Evolutionary conservation across 257 asterid genomes (phyloP), one percentile per base, ranked within the genome.

Genomic region (Oldenlandia corymbosa): DNA sequence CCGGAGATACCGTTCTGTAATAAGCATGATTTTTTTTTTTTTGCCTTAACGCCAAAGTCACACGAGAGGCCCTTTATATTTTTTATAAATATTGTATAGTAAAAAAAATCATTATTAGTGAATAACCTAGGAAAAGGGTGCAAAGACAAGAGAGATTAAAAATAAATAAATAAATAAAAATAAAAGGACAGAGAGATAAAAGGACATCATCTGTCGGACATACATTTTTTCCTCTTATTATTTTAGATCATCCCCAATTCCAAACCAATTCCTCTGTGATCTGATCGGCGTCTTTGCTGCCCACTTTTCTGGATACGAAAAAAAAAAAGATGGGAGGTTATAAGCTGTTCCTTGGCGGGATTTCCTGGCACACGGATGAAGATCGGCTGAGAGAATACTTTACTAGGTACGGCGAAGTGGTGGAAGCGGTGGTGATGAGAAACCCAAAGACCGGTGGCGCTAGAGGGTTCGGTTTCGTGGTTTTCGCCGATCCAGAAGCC

Each of bases 291-390:
- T 79, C 71, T 79, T 70, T 64, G 67, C 87, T 83, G 82, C 87
- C 79, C 69, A 81, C 81, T 77, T 82, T 73, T 77, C 85, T 80
- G 79, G 86, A 80, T 85, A 84, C 26, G 60, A 67, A 66, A 72
- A 75, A 42, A 85, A 88, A 74, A 78, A 84, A 75, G 75, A 84
- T 85, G 94, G 94, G 84, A 79, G 88, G 94, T n/a, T n/a, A n/a
- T 57, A 88, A 88, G 81, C 81, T 88, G 54, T 90, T 90, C 69
- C 65, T 90, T 46, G 97, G 97, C 75, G 96, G 97, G 75, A 90
- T 90, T 64, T 90, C 97, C n/a, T 88, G 97, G 97, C 95, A 90
- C 73, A 90, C 97, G 7, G 82, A 90, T 68, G 97, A 85, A 78
- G 94, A 85, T 72, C 84, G 86, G 59, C 81, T 88, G 36, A 88